phyloP scores from a whole-genome alignment of 108 stramenopile species.

The Conticribra guillardii region DNA sequence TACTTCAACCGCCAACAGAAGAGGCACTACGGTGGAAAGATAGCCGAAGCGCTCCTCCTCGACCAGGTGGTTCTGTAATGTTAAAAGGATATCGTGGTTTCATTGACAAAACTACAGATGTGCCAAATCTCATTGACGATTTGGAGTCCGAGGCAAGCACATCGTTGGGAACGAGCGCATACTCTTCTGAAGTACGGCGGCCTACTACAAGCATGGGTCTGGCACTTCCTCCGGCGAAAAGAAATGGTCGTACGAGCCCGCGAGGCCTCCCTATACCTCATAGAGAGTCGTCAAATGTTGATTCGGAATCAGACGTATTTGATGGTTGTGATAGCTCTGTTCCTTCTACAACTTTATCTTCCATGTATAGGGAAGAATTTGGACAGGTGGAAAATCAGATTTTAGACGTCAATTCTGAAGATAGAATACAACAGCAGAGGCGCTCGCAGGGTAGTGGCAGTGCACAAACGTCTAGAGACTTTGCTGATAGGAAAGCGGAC shows the following conservation, averaged over 20 bases:
- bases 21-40: conserved; percentile 41
- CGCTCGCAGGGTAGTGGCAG: neutral
- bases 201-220: conserved; percentile 1
- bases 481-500: too few species aligned
- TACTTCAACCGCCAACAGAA: conserved; percentile 28
- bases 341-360: conserved; percentile 46
- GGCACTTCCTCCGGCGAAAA: conserved; percentile 19
- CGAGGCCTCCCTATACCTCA: conserved; percentile 10
- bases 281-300: conserved; percentile 28
- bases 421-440: neutral
- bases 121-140: conserved; percentile 87
- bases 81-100: conserved; percentile 66
- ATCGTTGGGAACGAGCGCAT: conserved; percentile 44
- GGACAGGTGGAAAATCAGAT: conserved; percentile 8
- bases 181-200: conserved; percentile 18
- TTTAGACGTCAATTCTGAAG: conserved; percentile 15
- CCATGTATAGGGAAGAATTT: conserved; percentile 7
- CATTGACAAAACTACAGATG: conserved; percentile 78
- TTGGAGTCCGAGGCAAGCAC: conserved; percentile 63
- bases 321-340: conserved; percentile 57
- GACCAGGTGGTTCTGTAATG: conserved; percentile 28
- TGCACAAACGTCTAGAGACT: too few species aligned
- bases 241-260: neutral
- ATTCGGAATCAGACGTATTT: conserved; percentile 68
- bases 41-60: conserved; percentile 35